Conservation (phyloP, 768 basidiomycete species). For the Kondoa malvinella region DNA sequence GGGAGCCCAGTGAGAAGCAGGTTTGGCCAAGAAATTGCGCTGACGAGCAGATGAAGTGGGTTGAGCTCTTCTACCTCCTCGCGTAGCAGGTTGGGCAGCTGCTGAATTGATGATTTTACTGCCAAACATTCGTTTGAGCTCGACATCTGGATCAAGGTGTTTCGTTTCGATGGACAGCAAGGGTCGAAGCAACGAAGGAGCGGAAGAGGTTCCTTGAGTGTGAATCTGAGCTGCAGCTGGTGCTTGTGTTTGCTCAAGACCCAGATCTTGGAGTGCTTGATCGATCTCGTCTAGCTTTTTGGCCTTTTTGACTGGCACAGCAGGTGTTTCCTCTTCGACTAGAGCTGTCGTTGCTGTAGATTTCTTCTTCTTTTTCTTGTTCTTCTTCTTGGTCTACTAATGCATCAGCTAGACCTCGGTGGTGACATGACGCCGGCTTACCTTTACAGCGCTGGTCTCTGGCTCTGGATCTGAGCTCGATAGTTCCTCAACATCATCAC, state of each 20-base stretch:
- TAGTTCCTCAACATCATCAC: background rate
- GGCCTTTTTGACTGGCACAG: slow-evolving; percentile 40
- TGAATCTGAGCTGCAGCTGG: slow-evolving; percentile 1
- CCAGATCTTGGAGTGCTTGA: slow-evolving; percentile 62
- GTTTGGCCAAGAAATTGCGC: slow-evolving; percentile 61
- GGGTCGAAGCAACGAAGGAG: slow-evolving; percentile 19
- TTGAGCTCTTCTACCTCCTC: slow-evolving; percentile 21
- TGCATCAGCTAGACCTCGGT: background rate
- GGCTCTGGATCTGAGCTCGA: background rate
- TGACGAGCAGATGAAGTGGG: slow-evolving; percentile 13
- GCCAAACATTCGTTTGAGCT: slow-evolving; percentile 87
- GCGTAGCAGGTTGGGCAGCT: background rate
- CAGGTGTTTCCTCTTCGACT: background rate
- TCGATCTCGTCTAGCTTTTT: slow-evolving; percentile 62
- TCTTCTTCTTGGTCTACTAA: slow-evolving; percentile 14
- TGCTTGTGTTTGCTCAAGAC: background rate
- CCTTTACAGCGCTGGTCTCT: background rate
- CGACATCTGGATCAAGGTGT: slow-evolving; percentile 71
- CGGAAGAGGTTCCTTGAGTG: background rate
- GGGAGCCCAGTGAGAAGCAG: slow-evolving; percentile 58
- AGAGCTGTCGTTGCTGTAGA: slow-evolving; percentile 18
- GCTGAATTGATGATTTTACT: slow-evolving; percentile 51
- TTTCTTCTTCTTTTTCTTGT: slow-evolving; percentile 30
- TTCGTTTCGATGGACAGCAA: slow-evolving; percentile 64
- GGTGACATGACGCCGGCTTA: background rate